These are phyloP conservation scores for Helianthus tuberosus DNA, from an alignment of 129 eudicot species.

Conservation along the genomic window DNA sequence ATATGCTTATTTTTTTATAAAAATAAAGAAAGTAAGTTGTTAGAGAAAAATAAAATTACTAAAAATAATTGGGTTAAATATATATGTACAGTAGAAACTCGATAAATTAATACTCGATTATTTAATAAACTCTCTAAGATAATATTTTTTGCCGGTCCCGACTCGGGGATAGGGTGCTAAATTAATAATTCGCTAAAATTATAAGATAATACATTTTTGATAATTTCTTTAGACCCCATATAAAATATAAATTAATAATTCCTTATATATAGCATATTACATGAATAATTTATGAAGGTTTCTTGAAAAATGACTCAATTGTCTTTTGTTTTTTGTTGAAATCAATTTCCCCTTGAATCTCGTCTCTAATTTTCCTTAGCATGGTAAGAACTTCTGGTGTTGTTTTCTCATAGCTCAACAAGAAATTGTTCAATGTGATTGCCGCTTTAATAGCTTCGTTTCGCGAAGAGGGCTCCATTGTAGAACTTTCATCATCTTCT, in stretches of 20 bases:
- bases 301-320: too few relatives aligned
- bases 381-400: conserved; percentile 26
- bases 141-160: conserved; percentile 31
- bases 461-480: background rate
- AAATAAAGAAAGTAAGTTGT: too few relatives aligned
- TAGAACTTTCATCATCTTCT: too few relatives aligned
- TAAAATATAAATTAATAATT: too few relatives aligned
- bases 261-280: too few relatives aligned
- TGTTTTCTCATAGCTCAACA: conserved; percentile 29
- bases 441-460: conserved; percentile 24
- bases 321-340: background rate
- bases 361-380: conserved; percentile 7
- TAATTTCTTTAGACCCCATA: conserved; percentile 20
- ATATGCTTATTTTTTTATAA: too few relatives aligned
- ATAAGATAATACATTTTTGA: conserved; percentile 38
- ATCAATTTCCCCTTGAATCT: too few relatives aligned
- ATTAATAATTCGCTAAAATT: conserved; percentile 42
- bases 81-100: too few relatives aligned
- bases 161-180: conserved; percentile 39
- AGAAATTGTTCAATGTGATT: conserved; percentile 33
- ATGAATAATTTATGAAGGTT: too few relatives aligned
- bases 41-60: too few relatives aligned
- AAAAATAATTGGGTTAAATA: too few relatives aligned
- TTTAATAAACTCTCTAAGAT: conserved; percentile 28
- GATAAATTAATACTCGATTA: conserved; percentile 37